phyloP scores from a whole-genome alignment of 2,329 filamentous ascomycete species.

The Colletotrichum liriopes region DNA sequence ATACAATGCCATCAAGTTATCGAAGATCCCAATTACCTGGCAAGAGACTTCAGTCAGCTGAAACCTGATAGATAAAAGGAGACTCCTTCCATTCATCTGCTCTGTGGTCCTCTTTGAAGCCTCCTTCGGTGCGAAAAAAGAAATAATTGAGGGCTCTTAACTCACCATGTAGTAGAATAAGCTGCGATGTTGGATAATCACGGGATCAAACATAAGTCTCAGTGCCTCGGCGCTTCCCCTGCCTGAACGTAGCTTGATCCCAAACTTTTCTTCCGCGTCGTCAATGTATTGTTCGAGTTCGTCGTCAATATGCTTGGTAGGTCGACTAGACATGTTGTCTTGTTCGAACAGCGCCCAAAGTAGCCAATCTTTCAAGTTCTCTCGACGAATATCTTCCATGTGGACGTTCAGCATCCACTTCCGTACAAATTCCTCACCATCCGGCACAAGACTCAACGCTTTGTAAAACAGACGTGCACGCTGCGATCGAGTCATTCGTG shows the following conservation, averaged over 20 bases:
- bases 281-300: slow-evolving; percentile 71
- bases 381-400: slow-evolving; percentile 66
- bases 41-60: neutral
- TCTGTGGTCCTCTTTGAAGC: neutral
- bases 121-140: accelerated
- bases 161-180: slow-evolving; percentile 71
- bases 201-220: slow-evolving; percentile 71
- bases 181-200: slow-evolving; percentile 69
- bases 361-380: slow-evolving; percentile 74
- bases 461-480: slow-evolving; percentile 33
- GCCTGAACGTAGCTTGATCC: slow-evolving; percentile 65
- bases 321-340: slow-evolving; percentile 55
- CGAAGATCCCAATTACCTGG: slow-evolving; percentile 63
- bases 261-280: slow-evolving; percentile 66
- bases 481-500: slow-evolving; percentile 21
- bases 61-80: too few relatives aligned
- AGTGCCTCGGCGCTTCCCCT: slow-evolving; percentile 67
- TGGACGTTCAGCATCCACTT: slow-evolving; percentile 73
- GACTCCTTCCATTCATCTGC: too few relatives aligned
- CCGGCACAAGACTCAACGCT: slow-evolving; percentile 55
- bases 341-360: slow-evolving; percentile 71
- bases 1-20: slow-evolving; percentile 53
- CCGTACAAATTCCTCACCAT: slow-evolving; percentile 67
- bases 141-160: neutral
- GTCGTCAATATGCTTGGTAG: slow-evolving; percentile 61